Percentiles rank a stretch among this genome's conserved stretches.
Conservation (phyloP, 1,284 basidiomycete species). For the Somion occarium region DNA sequence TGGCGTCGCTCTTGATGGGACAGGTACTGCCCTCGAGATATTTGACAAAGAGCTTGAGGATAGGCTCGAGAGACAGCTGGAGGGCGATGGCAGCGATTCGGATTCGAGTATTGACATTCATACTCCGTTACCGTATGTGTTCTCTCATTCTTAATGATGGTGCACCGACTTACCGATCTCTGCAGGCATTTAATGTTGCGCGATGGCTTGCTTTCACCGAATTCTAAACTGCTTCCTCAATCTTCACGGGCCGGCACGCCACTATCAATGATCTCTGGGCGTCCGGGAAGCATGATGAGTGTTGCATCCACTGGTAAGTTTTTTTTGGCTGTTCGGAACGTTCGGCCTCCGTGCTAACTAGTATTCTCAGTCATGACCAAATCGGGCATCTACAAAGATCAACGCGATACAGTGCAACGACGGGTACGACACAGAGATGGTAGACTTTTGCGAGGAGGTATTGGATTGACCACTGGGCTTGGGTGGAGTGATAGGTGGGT, state of each 20-base stretch:
- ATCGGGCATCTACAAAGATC: constrained; percentile 55
- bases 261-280: constrained; percentile 14
- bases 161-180: not conserved
- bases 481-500: constrained; percentile 79
- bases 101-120: constrained; percentile 74
- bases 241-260: constrained; percentile 15
- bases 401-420: constrained; percentile 58
- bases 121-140: constrained; percentile 70
- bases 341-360: too few species aligned
- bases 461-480: constrained; percentile 75
- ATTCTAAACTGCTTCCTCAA: constrained; percentile 56
- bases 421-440: constrained; percentile 70
- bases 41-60: constrained; percentile 25
- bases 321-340: not conserved
- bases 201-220: constrained; percentile 69
- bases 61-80: constrained; percentile 30
- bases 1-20: constrained; percentile 22
- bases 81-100: constrained; percentile 41
- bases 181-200: constrained; percentile 67
- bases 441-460: constrained; percentile 57
- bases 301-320: constrained; percentile 21
- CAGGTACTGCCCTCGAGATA: constrained; percentile 22
- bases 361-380: constrained; percentile 49
- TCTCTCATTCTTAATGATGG: constrained; percentile 3
- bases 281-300: constrained; percentile 25